Base-by-base conservation (phyloP, 2,329 filamentous ascomycete genomes). In the Clonostachys rosea region DNA sequence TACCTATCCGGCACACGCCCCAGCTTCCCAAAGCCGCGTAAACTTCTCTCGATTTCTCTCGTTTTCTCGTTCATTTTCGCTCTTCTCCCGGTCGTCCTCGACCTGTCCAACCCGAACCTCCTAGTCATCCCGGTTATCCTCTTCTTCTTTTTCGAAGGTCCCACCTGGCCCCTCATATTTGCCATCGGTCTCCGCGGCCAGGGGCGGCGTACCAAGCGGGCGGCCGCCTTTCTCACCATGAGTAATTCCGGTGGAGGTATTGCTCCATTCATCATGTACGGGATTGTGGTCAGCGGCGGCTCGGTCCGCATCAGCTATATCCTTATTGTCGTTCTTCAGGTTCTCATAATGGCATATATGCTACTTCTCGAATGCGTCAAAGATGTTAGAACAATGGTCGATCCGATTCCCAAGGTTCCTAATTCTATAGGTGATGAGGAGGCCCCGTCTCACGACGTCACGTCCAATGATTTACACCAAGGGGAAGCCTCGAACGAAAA, bases 161-260 rank as follows among this genome's bases (percentile, higher is more conserved):
- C 90, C 45, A 81, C 89, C 55, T 95, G 89, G 74, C 90, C 91
- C 0, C 83, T 91, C 2, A 84, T 94, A 50, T 90, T 91, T 54
- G 83, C 87, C 5, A 76, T 94, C 12, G 87, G 86, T 4, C 83
- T 95, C 49, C 81, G 89, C 4, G 89, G 90, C 1, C 79, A 95
- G 44, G 90, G 90, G 0, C 77, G 80, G n/a, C 78, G 89, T 53
- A 91, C 87, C 5, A 95, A 95, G 68, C 78, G 85, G 43, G 89
- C 86, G 0, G 85, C 86, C 0, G 86, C 86, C 2, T 88, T 82
- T 63, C 84, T 95, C 53, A 88, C 91, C 2, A 89, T 85, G 61
- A 87, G 84, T 44, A 86, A 83, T 2, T 83, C 79, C 2, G 87
- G 88, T 3, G 86, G 88, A 11, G 86, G 83, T 1, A 81, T 85